Base-by-base conservation (phyloP, 768 basidiomycete genomes). In the Leccinellum albellum region DNA sequence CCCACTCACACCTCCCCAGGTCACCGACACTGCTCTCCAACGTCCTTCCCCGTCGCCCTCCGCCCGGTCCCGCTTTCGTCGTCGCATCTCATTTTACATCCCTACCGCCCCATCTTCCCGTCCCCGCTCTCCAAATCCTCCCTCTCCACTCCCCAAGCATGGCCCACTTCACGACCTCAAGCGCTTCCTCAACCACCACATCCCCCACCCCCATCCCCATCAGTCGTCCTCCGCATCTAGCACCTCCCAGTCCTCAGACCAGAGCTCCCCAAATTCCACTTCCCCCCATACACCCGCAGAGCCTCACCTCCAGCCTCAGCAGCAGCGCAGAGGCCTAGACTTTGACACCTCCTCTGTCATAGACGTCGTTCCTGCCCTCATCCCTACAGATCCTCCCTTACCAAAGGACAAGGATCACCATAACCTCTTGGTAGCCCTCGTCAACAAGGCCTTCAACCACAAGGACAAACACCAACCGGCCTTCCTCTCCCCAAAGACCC, bases 151-250 rank as follows among this genome's bases (percentile, higher is more conserved):
- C 1, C 52, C 54, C 4, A 77, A 79, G 56, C 80, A 80, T 59
- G 88, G 92, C 0, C 89, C 93, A 3, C 81, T 98, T 51, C 86
- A 90, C 74, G 95, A 98, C 73, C 85, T 98, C 66, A 93, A 93
- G 70, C 89, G 94, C 28, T 97, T 98, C 77, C 82, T 99, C 61
- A 91, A 96, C 75, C 84, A 91, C 74, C 93, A 96, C 75, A 86
- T 96, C 50, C 85, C 85, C 57, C 85, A 89, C 47, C 67, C 73
- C 56, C 60, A 69, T 7, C 6, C 26, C 49, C 71, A 71, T 60
- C 74, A 49, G 64, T 62, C 65, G 57, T 47, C 59, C 46, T 61
- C 62, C 40, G 26, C 59, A 1, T 35, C 63, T 62, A 46, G 65
- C 64, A 44, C 69, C 55, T 32, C 64, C 61, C 54, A 68, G 28